Evolutionary conservation across 768 basidiomycete species (phyloP).

Genomic region (Boletales sp.): DNA sequence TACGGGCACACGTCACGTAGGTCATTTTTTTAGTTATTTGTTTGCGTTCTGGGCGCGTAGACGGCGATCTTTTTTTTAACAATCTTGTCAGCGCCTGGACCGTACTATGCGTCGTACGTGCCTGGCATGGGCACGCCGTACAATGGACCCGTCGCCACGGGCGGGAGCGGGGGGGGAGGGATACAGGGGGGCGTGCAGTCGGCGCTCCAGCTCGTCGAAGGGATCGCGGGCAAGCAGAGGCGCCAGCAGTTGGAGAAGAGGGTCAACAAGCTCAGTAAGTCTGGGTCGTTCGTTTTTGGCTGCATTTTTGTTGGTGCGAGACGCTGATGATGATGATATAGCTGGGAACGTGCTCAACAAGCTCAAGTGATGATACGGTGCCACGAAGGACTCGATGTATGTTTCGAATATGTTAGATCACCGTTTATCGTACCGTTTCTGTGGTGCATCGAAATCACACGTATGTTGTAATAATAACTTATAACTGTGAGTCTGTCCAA

Average conservation of each 20-base stretch:
- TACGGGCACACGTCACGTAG: no score
- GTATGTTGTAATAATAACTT: no score
- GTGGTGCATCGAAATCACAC: no score
- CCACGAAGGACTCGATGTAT: no score
- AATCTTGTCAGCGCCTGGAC: not conserved
- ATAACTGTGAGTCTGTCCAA: no score
- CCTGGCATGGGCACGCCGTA: not conserved
- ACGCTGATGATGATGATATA: no score
- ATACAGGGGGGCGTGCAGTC: slow-evolving; percentile 22
- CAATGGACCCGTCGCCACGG: not conserved
- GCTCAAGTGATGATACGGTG: no score
- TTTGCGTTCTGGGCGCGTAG: slow-evolving; percentile 34
- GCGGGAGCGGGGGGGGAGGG: slow-evolving; percentile 1
- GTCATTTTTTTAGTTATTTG: no score
- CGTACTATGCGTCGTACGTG: slow-evolving; percentile 10
- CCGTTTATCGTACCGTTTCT: no score
- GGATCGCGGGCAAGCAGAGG: slow-evolving; percentile 50
- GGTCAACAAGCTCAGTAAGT: slow-evolving; percentile 45
- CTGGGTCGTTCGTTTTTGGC: slow-evolving; percentile 41
- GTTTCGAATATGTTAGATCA: no score
- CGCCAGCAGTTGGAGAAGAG: slow-evolving; percentile 46
- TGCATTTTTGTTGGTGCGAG: not conserved
- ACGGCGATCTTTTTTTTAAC: not conserved
- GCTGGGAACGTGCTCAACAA: no score
- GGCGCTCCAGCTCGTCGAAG: slow-evolving; percentile 52